A percentile compares a stretch with the other conserved stretches of the same genome.
phyloP scores from a whole-genome alignment of 352 stramenopile genomes.

The Thalassiosira livingstoniorum region DNA sequence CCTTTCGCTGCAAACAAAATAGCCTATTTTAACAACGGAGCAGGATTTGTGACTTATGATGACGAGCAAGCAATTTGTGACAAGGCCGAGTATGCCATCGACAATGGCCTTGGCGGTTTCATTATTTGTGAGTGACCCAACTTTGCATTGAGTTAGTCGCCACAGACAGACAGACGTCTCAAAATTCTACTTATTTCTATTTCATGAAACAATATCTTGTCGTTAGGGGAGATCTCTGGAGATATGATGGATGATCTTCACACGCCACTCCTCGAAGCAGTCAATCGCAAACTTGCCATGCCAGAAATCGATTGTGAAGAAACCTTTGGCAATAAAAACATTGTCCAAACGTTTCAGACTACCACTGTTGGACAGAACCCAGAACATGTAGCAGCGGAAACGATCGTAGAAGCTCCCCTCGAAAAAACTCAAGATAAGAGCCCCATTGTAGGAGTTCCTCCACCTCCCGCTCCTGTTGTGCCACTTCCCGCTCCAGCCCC shows the following conservation, averaged over 20 bases:
- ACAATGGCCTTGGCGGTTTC: conserved; percentile 18
- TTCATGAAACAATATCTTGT: no score
- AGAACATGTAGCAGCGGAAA: neutral
- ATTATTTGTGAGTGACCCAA: conserved; percentile 33
- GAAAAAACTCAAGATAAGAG: conserved; percentile 40
- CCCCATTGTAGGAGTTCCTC: conserved; percentile 32
- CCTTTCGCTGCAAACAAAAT: no score
- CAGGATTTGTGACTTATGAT: conserved; percentile 32
- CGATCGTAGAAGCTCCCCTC: conserved; percentile 7
- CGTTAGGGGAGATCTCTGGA: conserved; percentile 36
- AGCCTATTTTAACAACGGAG: conserved; percentile 32
- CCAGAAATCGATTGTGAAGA: conserved; percentile 30
- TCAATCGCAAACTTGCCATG: conserved; percentile 39
- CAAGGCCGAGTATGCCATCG: conserved; percentile 30
- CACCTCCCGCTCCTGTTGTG: neutral
- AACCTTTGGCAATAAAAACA: conserved; percentile 1
- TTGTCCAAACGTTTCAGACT: neutral
- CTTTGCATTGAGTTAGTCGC: no score
- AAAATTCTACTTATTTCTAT: no score
- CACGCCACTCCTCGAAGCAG: conserved; percentile 45
- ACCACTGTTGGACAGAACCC: neutral
- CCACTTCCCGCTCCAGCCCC: neutral
- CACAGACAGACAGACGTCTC: no score
- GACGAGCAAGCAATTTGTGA: conserved; percentile 32
- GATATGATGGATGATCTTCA: conserved; percentile 48